Evolutionary conservation across 2,329 filamentous ascomycete species (phyloP).

Genomic region (Daldinia eschscholtzii): DNA sequence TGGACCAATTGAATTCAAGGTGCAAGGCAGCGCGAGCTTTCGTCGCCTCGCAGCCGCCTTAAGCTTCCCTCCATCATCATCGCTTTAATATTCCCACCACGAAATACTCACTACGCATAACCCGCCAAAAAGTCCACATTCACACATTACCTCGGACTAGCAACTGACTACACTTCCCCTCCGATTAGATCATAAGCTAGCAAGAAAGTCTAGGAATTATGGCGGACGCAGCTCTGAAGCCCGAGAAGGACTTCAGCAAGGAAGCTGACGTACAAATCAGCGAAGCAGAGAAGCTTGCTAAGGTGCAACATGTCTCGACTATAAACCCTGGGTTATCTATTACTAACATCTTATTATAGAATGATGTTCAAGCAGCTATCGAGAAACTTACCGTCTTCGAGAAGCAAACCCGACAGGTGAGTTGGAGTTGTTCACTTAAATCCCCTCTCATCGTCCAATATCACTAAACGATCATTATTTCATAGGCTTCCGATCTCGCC

Average conservation of each 20-base stretch:
- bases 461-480: slow-evolving; percentile 42
- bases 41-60: slow-evolving; percentile 45
- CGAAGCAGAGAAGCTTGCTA: slow-evolving; percentile 89
- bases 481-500: slow-evolving; percentile 90
- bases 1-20: slow-evolving; percentile 36
- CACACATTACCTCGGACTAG: neutral
- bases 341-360: slow-evolving; percentile 58
- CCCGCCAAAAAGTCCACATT: neutral
- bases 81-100: slow-evolving; percentile 7
- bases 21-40: slow-evolving; percentile 48
- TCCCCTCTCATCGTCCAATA: slow-evolving; percentile 20
- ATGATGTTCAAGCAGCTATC: slow-evolving; percentile 85
- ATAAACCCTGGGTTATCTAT: neutral
- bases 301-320: slow-evolving; percentile 65
- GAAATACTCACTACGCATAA: slow-evolving; percentile 18
- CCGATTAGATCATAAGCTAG: slow-evolving; percentile 1
- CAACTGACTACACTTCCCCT: neutral
- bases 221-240: slow-evolving; percentile 87
- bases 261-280: slow-evolving; percentile 93
- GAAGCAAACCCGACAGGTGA: slow-evolving; percentile 96
- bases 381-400: slow-evolving; percentile 93
- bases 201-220: slow-evolving; percentile 63
- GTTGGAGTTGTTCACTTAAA: slow-evolving; percentile 37
- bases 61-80: slow-evolving; percentile 25
- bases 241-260: slow-evolving; percentile 99